phyloP scores from a whole-genome alignment of 2,329 filamentous ascomycete genomes.

The Xylaria sp. region DNA sequence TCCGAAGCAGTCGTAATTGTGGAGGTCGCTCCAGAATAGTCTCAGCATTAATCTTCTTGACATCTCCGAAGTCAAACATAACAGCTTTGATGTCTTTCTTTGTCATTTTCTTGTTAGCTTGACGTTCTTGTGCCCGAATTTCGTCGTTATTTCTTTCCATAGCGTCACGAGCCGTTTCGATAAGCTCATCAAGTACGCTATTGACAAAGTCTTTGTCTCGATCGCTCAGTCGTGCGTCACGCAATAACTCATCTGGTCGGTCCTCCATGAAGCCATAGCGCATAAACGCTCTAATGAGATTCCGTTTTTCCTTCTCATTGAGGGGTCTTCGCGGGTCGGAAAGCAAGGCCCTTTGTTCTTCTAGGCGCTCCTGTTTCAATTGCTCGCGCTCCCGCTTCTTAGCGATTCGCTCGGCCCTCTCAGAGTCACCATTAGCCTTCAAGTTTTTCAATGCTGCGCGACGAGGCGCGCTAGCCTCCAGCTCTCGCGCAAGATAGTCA shows the following conservation, averaged over 20 bases:
- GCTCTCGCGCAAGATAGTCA: slow-evolving; percentile 81
- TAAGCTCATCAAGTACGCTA: slow-evolving; percentile 79
- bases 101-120: slow-evolving; percentile 81
- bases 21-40: slow-evolving; percentile 91
- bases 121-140: slow-evolving; percentile 83
- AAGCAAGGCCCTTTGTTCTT: slow-evolving; percentile 78
- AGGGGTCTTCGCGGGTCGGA: slow-evolving; percentile 90
- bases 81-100: slow-evolving; percentile 99
- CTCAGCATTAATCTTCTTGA: slow-evolving; percentile 95
- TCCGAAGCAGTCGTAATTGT: slow-evolving; percentile 85
- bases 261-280: slow-evolving; percentile 92
- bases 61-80: slow-evolving; percentile 90
- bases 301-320: slow-evolving; percentile 90
- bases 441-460: slow-evolving; percentile 72
- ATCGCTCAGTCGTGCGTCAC: slow-evolving; percentile 84
- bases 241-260: slow-evolving; percentile 85
- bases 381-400: slow-evolving; percentile 75
- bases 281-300: slow-evolving; percentile 90
- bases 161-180: slow-evolving; percentile 66
- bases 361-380: slow-evolving; percentile 77
- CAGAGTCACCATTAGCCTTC: slow-evolving; percentile 63
- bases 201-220: slow-evolving; percentile 85
- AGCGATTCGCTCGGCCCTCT: slow-evolving; percentile 71
- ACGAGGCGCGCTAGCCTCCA: slow-evolving; percentile 87
- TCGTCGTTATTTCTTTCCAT: slow-evolving; percentile 75